phyloP scores from a whole-genome alignment of 805 yeast genomes.

The Tetrapisispora phaffii region DNA sequence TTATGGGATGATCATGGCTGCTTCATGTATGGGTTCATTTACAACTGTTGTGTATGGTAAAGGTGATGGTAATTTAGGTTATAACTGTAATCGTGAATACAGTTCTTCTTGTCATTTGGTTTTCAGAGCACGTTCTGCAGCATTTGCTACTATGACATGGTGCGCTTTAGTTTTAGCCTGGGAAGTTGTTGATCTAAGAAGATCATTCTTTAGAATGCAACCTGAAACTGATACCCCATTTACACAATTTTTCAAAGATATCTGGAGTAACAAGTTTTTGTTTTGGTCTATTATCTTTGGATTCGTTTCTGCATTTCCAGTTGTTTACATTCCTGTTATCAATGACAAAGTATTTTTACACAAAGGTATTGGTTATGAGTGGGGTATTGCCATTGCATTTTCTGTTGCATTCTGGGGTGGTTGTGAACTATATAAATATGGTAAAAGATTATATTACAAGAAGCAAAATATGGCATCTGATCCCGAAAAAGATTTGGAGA shows the following conservation, averaged over 20 bases:
- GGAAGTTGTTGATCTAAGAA: conserved; percentile 68
- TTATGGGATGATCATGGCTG: conserved; percentile 69
- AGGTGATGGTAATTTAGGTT: conserved; percentile 58
- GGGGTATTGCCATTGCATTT: conserved; percentile 65
- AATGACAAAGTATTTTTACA: conserved; percentile 69
- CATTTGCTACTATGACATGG: conserved; percentile 82
- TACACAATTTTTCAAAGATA: conserved; percentile 50
- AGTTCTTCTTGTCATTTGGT: conserved; percentile 47
- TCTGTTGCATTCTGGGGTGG: conserved; percentile 47
- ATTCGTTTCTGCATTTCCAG: conserved; percentile 64
- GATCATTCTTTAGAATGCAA: conserved; percentile 62
- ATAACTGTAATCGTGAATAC: conserved; percentile 46
- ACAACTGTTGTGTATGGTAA: conserved; percentile 56
- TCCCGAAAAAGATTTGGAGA: conserved; percentile 57
- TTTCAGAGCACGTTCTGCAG: conserved; percentile 64
- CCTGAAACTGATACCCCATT: conserved; percentile 53
- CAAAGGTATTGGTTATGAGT: conserved; percentile 61
- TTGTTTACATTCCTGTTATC: conserved; percentile 81
- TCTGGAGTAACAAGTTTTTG: conserved; percentile 66
- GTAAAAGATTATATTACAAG: conserved; percentile 48
- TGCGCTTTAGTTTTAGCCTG: conserved; percentile 71
- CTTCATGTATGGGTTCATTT: conserved; percentile 57
- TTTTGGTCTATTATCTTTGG: conserved; percentile 76
- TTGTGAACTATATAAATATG: conserved; percentile 57
- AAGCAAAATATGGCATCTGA: conserved; percentile 36